These are phyloP conservation scores for Talaromyces sp. DNA, from an alignment of 2,329 filamentous ascomycete genomes.

Conservation along the genomic window DNA sequence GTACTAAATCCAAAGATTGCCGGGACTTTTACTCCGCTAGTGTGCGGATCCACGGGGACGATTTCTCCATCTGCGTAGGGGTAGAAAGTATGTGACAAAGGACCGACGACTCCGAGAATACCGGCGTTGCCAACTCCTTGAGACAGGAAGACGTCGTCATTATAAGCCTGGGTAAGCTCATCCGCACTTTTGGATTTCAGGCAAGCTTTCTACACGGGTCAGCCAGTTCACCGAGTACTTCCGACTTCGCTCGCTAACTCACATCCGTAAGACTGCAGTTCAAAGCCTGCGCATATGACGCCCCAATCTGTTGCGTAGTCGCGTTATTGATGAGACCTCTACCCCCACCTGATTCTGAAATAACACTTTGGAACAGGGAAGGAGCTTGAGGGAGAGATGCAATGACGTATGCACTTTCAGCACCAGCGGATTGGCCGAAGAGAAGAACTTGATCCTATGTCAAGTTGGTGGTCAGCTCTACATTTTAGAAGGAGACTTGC, in stretches of 20 bases:
- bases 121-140: conserved; percentile 7
- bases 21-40: conserved; percentile 22
- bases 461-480: not conserved
- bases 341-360: conserved; percentile 23
- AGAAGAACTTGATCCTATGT: conserved; percentile 20
- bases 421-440: conserved; percentile 21
- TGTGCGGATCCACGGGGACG: conserved; percentile 20
- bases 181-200: conserved; percentile 20
- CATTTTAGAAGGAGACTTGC: not conserved
- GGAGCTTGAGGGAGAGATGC: conserved; percentile 18
- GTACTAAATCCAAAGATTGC: conserved; percentile 25
- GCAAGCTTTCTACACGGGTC: conserved; percentile 22
- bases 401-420: conserved; percentile 16
- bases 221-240: not conserved
- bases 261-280: conserved; percentile 11
- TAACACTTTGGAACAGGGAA: conserved; percentile 21
- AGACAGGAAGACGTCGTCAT: conserved; percentile 3
- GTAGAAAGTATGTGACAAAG: conserved; percentile 16
- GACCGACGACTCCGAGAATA: conserved; percentile 5
- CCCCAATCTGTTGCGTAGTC: conserved; percentile 16
- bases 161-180: conserved; percentile 20
- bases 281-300: conserved; percentile 9
- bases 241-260: not conserved
- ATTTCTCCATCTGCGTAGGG: conserved; percentile 24
- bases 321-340: conserved; percentile 13